phyloP scores from a whole-genome alignment of 495 filamentous ascomycete species.

The Tuber microsphaerosporum region DNA sequence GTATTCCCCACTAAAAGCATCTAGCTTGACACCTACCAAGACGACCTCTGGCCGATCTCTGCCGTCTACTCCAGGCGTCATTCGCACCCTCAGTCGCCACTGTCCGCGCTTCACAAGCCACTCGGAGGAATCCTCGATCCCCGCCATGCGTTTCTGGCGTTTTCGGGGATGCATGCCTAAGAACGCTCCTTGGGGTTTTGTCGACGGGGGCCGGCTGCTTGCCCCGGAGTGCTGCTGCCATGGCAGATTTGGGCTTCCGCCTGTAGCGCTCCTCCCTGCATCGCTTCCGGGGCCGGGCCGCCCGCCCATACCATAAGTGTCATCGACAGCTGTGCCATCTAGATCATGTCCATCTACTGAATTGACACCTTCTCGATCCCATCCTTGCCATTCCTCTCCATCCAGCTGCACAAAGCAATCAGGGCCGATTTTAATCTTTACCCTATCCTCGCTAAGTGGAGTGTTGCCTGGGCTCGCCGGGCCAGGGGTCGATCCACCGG shows the following conservation, averaged over 20 bases:
- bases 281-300: slow-evolving; percentile 24
- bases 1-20: slow-evolving; percentile 62
- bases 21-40: slow-evolving; percentile 71
- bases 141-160: slow-evolving; percentile 50
- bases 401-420: slow-evolving; percentile 71
- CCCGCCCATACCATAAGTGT: background rate
- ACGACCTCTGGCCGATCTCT: slow-evolving; percentile 55
- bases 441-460: slow-evolving; percentile 60
- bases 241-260: slow-evolving; percentile 23
- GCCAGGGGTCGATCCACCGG: slow-evolving; percentile 49
- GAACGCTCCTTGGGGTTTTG: slow-evolving; percentile 17
- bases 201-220: slow-evolving; percentile 10
- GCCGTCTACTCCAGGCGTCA: slow-evolving; percentile 42
- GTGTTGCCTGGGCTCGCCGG: slow-evolving; percentile 62
- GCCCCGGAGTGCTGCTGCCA: slow-evolving; percentile 14
- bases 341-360: slow-evolving; percentile 12
- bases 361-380: slow-evolving; percentile 37
- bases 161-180: slow-evolving; percentile 38
- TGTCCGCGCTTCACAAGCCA: slow-evolving; percentile 75
- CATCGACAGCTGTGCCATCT: background rate
- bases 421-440: slow-evolving; percentile 58
- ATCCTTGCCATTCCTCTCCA: slow-evolving; percentile 49
- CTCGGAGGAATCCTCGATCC: slow-evolving; percentile 44
- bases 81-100: slow-evolving; percentile 70
- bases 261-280: slow-evolving; percentile 29